Evolutionary conservation across 139 green algal species (phyloP).

Genomic region (Coelastrella sp.): DNA sequence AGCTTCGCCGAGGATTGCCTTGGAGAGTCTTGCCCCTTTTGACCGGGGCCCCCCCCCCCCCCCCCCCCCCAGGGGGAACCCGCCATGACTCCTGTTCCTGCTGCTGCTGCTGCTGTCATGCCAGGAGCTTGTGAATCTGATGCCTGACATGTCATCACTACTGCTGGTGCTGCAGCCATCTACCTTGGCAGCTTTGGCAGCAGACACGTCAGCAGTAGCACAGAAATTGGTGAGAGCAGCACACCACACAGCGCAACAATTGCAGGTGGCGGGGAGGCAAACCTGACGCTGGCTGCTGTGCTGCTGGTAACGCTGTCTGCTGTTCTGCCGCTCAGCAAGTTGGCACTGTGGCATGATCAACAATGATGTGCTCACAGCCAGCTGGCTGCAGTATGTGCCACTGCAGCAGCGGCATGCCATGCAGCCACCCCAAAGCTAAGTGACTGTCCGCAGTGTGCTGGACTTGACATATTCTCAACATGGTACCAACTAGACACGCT

Average conservation of each 20-base stretch:
- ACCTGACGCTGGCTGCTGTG: background rate
- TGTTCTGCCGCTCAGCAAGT: background rate
- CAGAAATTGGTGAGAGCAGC: constrained; percentile 44
- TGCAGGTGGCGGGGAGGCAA: no score
- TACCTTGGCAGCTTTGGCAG: constrained; percentile 39
- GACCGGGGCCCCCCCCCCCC: no score
- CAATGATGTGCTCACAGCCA: no score
- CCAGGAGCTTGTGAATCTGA: constrained; percentile 49
- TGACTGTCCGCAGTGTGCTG: no score
- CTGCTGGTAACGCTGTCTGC: background rate
- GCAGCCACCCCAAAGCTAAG: no score
- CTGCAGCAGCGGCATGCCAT: no score
- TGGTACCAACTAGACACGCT: background rate
- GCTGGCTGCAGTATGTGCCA: no score
- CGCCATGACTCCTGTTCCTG: background rate
- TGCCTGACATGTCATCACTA: constrained; percentile 42
- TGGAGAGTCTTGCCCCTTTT: no score
- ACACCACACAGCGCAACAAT: no score
- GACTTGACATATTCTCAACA: no score
- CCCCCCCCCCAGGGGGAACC: no score
- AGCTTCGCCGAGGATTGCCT: no score
- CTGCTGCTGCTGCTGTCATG: background rate
- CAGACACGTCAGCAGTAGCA: constrained; percentile 42
- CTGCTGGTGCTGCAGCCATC: constrained; percentile 40
- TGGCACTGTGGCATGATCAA: background rate